Evolutionary conservation across 805 yeast species (phyloP).

Genomic region (Lipomyces lipofer): DNA sequence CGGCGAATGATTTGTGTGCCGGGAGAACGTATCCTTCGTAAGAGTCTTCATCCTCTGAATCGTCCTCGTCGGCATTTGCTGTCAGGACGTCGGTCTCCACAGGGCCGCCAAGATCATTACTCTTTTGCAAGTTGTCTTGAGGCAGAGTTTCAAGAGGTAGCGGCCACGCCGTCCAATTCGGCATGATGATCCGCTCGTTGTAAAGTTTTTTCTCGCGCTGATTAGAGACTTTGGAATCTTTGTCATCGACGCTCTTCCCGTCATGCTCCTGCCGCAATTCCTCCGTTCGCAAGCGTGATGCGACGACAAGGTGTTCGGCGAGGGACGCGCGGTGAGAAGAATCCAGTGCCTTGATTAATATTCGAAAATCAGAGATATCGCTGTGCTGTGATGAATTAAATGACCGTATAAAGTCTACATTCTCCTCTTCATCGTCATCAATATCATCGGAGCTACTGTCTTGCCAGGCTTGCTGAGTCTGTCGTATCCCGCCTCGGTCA

Average conservation of each 20-base stretch:
- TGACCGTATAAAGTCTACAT: not conserved
- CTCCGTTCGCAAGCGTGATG: conserved; percentile 3
- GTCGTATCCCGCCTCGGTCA: no score
- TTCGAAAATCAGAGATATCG: conserved; percentile 15
- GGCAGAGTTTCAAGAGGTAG: conserved; percentile 8
- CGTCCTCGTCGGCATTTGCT: not conserved
- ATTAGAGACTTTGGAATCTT: not conserved
- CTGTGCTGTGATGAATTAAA: conserved; percentile 4
- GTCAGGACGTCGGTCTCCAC: not conserved
- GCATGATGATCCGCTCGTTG: not conserved
- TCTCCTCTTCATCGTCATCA: not conserved
- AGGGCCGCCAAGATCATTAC: not conserved
- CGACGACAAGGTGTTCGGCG: conserved; percentile 19
- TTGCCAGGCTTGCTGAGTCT: no score
- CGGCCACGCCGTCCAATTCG: conserved; percentile 23
- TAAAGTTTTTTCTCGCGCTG: not conserved
- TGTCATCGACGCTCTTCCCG: not conserved
- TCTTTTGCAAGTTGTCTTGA: not conserved
- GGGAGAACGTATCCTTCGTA: conserved; percentile 15
- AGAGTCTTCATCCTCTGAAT: not conserved
- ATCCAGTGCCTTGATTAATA: conserved; percentile 13
- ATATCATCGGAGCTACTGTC: no score
- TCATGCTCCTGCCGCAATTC: not conserved
- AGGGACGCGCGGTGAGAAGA: conserved; percentile 11
- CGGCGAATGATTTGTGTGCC: conserved; percentile 1